Percentiles rank a stretch among this genome's conserved stretches.
Evolutionary conservation across 108 stramenopile genomes (phyloP).

Genomic region (Phaeodactylum tricornutum): DNA sequence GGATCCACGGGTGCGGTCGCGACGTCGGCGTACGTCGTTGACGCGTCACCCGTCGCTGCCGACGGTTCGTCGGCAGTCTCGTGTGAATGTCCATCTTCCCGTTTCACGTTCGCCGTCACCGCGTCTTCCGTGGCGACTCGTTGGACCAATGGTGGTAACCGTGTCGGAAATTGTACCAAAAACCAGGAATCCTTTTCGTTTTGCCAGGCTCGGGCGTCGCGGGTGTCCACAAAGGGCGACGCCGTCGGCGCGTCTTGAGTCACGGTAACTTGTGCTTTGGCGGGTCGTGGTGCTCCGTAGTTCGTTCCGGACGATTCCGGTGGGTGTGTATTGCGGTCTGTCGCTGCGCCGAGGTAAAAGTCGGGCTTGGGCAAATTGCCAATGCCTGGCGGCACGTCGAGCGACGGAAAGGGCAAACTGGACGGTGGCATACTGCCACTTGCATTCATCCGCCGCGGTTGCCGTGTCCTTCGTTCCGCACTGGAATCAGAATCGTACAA

Average conservation of each 20-base stretch:
- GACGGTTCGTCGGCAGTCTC: background rate
- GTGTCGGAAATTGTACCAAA: conserved; percentile 49
- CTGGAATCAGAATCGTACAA: conserved; percentile 82
- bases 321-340: conserved; percentile 17
- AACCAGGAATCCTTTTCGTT: conserved; percentile 38
- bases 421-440: conserved; percentile 13
- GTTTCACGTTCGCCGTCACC: background rate
- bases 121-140: background rate
- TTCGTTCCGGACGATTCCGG: no score
- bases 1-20: conserved; percentile 20
- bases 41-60: background rate
- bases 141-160: conserved; percentile 30
- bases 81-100: background rate
- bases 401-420: conserved; percentile 36
- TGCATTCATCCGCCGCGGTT: background rate
- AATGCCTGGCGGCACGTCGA: conserved; percentile 6
- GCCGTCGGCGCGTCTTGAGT: conserved; percentile 9
- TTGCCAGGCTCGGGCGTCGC: background rate
- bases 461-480: conserved; percentile 25
- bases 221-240: conserved; percentile 30
- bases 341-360: conserved; percentile 4
- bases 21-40: conserved; percentile 13
- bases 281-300: conserved; percentile 8
- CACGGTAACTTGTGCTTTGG: background rate
- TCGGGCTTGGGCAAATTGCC: background rate